Base-by-base conservation (phyloP, 768 basidiomycete species). In the Leccinum disarticulatum region DNA sequence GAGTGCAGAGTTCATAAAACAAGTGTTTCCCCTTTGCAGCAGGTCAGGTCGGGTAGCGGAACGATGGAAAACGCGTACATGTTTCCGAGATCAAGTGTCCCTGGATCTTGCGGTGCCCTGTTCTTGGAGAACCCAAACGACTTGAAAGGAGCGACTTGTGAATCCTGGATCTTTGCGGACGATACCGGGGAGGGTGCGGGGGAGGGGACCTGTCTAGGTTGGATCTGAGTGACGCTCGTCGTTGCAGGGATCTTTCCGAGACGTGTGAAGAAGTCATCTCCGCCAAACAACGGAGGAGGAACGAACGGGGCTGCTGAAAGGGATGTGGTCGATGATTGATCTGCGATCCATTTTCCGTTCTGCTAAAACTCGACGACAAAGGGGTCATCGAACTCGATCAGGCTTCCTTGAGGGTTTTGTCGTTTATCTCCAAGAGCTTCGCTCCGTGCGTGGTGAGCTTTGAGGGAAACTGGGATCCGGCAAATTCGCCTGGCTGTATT, bases 1-100 rank as follows among this genome's bases (percentile, higher is more conserved):
- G 6, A 98, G 81, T 1, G 97, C 96, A 55, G 94, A 95, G 74
- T 98, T 99, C 97, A 99, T 98, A 77, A 98, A 99, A 73, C 95
- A 98, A 8, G 95, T 97, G 68, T 95, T 95, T n/a, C 91, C 92
- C 82, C 90, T 91, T 58, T 47, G 56, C 8, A 13, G 38, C 58
- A 46, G 10, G 58, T 67, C n/a, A 74, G 55, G 59, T 60, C 52
- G 48, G 35, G 28, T 54, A n/a, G 52, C 13, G 22, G 28, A 46
- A 48, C 2, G 17, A 56, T 6, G 38, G 46, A n/a, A 61, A 53
- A 49, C 5, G 78, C 87, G 60, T 72, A 93, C 86, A 97, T 87
- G 69, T 98, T 98, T 14, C 86, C 86, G 4, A 98, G 79, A 22
- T 96, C 95, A 13, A 95, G 80, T 0, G 91, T 90, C 2, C 95